These are phyloP conservation scores for Emericellopsis terricola DNA, from an alignment of 495 filamentous ascomycete species.

Conservation along the genomic window DNA sequence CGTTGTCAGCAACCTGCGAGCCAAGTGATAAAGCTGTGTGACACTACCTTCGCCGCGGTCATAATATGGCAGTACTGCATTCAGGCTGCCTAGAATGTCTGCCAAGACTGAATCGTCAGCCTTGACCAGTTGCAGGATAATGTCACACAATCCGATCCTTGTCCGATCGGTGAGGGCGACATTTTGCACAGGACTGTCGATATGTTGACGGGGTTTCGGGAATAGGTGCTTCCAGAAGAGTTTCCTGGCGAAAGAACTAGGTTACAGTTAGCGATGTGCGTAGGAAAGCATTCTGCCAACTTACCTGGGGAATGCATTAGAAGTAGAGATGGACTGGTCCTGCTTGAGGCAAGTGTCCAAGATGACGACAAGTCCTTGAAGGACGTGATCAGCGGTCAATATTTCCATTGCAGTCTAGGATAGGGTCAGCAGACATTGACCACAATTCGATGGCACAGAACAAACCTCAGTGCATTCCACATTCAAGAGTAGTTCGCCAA, in stretches of 20 bases:
- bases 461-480: conserved; percentile 15
- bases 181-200: conserved; percentile 9
- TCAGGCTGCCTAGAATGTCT: conserved; percentile 35
- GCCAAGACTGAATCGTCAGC: conserved; percentile 28
- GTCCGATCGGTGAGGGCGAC: conserved; percentile 35
- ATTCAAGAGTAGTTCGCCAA: conserved; percentile 34
- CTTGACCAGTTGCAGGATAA: conserved; percentile 40
- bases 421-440: too few species aligned
- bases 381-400: too few species aligned
- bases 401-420: too few species aligned
- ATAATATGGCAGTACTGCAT: conserved; percentile 24
- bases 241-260: conserved; percentile 34
- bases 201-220: conserved; percentile 31
- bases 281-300: too few species aligned
- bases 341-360: conserved; percentile 32
- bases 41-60: conserved; percentile 13
- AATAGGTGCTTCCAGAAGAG: conserved; percentile 57
- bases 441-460: too few species aligned
- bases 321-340: conserved; percentile 22
- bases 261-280: too few species aligned
- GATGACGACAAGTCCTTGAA: too few species aligned
- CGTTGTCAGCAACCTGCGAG: too few species aligned
- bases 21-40: too few species aligned
- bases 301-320: too few species aligned
- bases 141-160: conserved; percentile 43